Evolutionary conservation across 1,284 basidiomycete genomes (phyloP), one percentile per base, ranked within the genome.

Genomic region (Tilletia horrida): DNA sequence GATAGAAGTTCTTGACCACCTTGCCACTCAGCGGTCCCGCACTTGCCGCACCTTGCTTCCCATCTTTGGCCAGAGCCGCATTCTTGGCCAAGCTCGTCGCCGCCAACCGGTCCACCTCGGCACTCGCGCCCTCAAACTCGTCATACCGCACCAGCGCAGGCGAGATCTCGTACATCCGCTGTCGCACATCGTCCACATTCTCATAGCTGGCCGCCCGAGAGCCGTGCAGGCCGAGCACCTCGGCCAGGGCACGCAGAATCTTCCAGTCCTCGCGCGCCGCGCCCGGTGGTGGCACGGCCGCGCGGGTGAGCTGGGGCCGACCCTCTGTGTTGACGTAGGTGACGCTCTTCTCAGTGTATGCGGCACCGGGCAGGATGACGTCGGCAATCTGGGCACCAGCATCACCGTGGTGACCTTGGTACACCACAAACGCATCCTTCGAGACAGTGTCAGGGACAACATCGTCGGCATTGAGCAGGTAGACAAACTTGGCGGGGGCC

Each of bases 281-380:
- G 66, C 94, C 96, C 18, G 96, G 95, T 44, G 93, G 91, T n/a
- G 90, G 88, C 0, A 99, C 93, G 25, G 95, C 95, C 11, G 91
- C 89, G 64, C 96, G 87, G 50, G 93, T 93, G 27, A 94, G 83
- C 84, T 99, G 96, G 29, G 91, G 85, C 57, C 96, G 88, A 63
- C 96, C 96, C 83, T 99, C 96, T 0, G 94, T 95, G 85, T 98
- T 99, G 69, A 98, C 88, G 91, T 93, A 98, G 1, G 93, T 97
- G 63, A 87, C 86, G 13, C 88, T 86, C 85, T 98, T 98, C 84
- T 99, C 96, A 1, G 95, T 98, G 85, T 97, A 97, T 1, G 95
- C 95, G 27, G 91, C 87, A 29, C 88, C 93, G 52, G 96, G 96
- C 50, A 98, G 84, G 82, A 91, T 92, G 68, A 98, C 93, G 82